Evolutionary conservation across 768 basidiomycete species (phyloP).

Genomic region (Gloeopeniophorella convolvens): DNA sequence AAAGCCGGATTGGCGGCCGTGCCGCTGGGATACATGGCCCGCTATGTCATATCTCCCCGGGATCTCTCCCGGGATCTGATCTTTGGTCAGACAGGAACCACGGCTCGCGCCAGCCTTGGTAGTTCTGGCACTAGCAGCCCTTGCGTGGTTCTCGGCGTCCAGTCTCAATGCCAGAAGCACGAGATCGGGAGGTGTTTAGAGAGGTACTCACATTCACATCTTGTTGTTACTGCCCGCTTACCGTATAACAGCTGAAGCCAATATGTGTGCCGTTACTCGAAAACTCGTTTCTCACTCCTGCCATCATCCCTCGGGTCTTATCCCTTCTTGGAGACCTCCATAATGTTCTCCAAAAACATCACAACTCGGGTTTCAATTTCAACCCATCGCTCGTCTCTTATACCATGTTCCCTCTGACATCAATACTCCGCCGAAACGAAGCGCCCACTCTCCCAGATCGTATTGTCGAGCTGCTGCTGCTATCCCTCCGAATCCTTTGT

Average conservation of each 20-base stretch:
- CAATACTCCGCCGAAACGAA: conserved; percentile 72
- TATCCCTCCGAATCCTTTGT: conserved; percentile 50
- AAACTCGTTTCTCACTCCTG: conserved; percentile 55
- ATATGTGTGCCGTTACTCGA: conserved; percentile 79
- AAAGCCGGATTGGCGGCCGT: no score
- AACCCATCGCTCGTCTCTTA: conserved; percentile 68
- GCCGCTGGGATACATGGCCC: no score
- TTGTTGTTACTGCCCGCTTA: not conserved
- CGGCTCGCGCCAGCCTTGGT: no score
- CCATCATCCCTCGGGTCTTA: conserved; percentile 41
- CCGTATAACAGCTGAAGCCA: conserved; percentile 44
- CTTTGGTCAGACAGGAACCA: no score
- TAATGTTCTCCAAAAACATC: conserved; percentile 38
- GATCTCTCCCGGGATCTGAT: no score
- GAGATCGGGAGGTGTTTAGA: conserved; percentile 7
- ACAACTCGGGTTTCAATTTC: conserved; percentile 35
- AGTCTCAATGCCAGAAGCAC: conserved; percentile 9
- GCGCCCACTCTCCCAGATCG: conserved; percentile 68
- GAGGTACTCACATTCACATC: conserved; percentile 2
- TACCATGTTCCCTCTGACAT: conserved; percentile 80
- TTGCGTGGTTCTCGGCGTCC: not conserved
- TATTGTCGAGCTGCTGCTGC: conserved; percentile 67
- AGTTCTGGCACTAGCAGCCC: no score
- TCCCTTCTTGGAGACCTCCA: conserved; percentile 51
- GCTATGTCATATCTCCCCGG: no score